Base-by-base conservation (phyloP, 352 stramenopile genomes). In the Pythium phragmiticola region DNA sequence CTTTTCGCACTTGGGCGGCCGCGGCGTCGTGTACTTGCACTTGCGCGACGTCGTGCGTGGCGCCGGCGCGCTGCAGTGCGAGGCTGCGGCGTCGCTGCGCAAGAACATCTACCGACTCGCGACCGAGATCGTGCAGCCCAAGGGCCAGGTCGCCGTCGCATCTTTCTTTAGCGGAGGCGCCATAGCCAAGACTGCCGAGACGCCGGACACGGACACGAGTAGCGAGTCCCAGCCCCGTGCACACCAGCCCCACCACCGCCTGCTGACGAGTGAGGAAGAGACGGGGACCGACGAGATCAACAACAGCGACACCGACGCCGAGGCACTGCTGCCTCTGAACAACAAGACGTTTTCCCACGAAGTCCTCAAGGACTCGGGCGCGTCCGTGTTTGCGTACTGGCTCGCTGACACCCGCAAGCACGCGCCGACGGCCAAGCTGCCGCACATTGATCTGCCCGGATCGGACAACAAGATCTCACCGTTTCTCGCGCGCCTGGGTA, bases 101-200 rank as follows among this genome's bases (percentile, higher is more conserved):
- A 91, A 89, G 60, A 90, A 79, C 53, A 85, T 93, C 46, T 88
- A 84, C 64, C 76, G 88, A 56, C 87, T 84, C 75, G 81, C 79
- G 26, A 76, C 80, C 33, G 73, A 82, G 34, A 68, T 95, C 28
- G 80, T 76, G 43, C 82, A 95, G 61, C 84, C 84, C 13, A 80
- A 92, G 70, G 45, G 65, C 13, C 66, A 80, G 26, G 57, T 86
- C 30, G 70, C 63, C 3, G 65, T 77, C n/a, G 64, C 64, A 13
- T 84, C 72, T 14, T 86, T 90, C 54, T 88, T 90, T 28, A 37
- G 13, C 7, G 30, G 45, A 11, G n/a, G 16, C 21, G 12, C 11
- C n/a, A 13, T 39, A 1, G 34, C 34, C 7, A 39, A 9, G 34
- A 39, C 34, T 6, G 34, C 7, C 34, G 34, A 39, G 7, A 9